Evolutionary conservation across 306 rosid species (phyloP).

Genomic region (Medicago arabica): DNA sequence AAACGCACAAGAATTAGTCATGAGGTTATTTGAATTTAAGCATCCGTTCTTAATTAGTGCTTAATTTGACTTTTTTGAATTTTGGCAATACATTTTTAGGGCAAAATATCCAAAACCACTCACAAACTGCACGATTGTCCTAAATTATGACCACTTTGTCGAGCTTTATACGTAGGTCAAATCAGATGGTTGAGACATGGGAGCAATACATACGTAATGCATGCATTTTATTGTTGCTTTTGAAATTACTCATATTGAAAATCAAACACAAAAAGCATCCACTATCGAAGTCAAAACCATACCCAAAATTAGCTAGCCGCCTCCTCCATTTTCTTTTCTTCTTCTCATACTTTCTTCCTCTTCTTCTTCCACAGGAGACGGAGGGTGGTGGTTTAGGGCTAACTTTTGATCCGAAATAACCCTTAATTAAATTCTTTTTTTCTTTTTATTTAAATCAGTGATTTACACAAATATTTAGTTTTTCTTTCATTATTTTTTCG

Average conservation of each 20-base stretch:
- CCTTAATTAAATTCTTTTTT: too few relatives aligned
- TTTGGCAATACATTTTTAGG: not conserved
- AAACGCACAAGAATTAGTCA: not conserved
- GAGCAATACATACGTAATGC: conserved; percentile 36
- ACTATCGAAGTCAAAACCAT: conserved; percentile 13
- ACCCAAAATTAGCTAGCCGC: not conserved
- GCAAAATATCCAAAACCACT: conserved; percentile 36
- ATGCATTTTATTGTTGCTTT: conserved; percentile 37
- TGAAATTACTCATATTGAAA: conserved; percentile 7
- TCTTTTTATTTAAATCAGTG: too few relatives aligned
- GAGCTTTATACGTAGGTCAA: conserved; percentile 34
- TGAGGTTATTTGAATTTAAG: not conserved
- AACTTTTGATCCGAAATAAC: too few relatives aligned
- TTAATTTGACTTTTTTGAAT: conserved; percentile 8
- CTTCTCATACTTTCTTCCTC: too few relatives aligned
- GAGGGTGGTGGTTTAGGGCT: too few relatives aligned
- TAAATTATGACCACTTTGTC: conserved; percentile 32
- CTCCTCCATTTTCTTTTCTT: too few relatives aligned
- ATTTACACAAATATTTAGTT: too few relatives aligned
- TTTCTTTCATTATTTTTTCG: too few relatives aligned
- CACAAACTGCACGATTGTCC: too few relatives aligned
- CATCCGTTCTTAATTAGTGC: not conserved
- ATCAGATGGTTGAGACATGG: conserved; percentile 36
- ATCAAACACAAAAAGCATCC: conserved; percentile 7
- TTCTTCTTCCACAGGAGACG: too few relatives aligned